Evolutionary conservation across 129 eudicot species (phyloP).

Genomic region (Rutidosis leptorrhynchoides): DNA sequence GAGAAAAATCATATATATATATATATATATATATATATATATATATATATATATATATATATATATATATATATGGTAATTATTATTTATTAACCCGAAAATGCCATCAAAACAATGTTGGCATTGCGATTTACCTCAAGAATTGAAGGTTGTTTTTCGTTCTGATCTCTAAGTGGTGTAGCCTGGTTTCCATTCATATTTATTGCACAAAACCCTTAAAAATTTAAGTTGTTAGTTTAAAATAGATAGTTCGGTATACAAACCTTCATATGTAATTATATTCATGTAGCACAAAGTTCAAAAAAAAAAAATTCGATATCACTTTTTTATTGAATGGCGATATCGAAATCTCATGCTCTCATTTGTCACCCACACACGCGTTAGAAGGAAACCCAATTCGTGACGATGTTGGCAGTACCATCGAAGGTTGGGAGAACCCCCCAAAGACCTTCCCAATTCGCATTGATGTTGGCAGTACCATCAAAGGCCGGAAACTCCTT

Average conservation of each 20-base stretch:
- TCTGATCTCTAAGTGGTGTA: constrained; percentile 26
- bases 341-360: too few species aligned
- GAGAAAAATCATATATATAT: too few species aligned
- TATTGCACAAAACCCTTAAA: constrained; percentile 14
- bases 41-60: too few species aligned
- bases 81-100: not conserved
- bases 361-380: too few species aligned
- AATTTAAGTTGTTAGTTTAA: constrained; percentile 7
- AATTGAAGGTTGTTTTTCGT: constrained; percentile 43
- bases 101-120: not conserved
- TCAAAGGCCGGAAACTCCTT: too few species aligned
- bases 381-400: too few species aligned
- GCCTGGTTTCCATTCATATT: constrained; percentile 37
- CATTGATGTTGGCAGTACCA: too few species aligned
- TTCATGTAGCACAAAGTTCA: constrained; percentile 5
- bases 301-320: not conserved
- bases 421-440: too few species aligned
- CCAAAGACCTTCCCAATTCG: too few species aligned
- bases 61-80: constrained; percentile 14
- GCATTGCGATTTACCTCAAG: constrained; percentile 47
- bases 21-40: too few species aligned
- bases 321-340: too few species aligned
- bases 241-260: constrained; percentile 3
- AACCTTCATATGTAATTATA: constrained; percentile 7
- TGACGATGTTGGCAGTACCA: too few species aligned